Evolutionary conservation across 768 basidiomycete species (phyloP), one percentile per base, ranked within the genome.

Genomic region (Flagelloscypha sp.): DNA sequence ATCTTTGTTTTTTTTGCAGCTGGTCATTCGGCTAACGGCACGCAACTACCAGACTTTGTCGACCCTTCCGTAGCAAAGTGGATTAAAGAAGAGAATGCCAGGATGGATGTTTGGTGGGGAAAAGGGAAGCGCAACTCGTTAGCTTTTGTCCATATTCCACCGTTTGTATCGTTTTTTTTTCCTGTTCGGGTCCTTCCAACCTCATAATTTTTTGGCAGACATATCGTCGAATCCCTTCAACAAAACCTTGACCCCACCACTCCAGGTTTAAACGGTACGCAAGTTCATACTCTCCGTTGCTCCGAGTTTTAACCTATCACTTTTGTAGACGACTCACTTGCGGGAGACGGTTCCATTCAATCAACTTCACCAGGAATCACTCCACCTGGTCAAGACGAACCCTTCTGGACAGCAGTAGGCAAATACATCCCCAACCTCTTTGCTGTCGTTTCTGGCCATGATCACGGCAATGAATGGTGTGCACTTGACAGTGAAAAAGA

Each of bases 401-500:
- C 68, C 0, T 87, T 81, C 59, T 85, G 76, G 78, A 57, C 70
- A 27, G 58, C 79, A 0, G 51, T 83, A 31, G 77, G 68, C 27
- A 51, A 50, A 13, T 61, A 78, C 30, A 65, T 84, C 44, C 70
- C 71, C 54, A 82, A 84, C 43, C 53, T 85, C 5, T 74, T 73
- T 32, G 81, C 71, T 0, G 66, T 83, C 24, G 61, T 84, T 18
- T 83, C 79, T 2, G 82, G 83, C 25, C 83, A 85, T 37, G 79
- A 81, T 49, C 84, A 86, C 43, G 84, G 84, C 1, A 68, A 85
- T 38, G 81, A 84, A 51, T 86, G 84, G 84, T 86, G 84, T 41
- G 70, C 71, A 6, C 72, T 79, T 12, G 79, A 84, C 41, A 68
- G 69, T 2, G 66, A 63, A 3, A 74, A 74, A 41, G 58, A 72